Conservation (phyloP, 2,329 filamentous ascomycete species). For the Tolypocladium inflatum region DNA sequence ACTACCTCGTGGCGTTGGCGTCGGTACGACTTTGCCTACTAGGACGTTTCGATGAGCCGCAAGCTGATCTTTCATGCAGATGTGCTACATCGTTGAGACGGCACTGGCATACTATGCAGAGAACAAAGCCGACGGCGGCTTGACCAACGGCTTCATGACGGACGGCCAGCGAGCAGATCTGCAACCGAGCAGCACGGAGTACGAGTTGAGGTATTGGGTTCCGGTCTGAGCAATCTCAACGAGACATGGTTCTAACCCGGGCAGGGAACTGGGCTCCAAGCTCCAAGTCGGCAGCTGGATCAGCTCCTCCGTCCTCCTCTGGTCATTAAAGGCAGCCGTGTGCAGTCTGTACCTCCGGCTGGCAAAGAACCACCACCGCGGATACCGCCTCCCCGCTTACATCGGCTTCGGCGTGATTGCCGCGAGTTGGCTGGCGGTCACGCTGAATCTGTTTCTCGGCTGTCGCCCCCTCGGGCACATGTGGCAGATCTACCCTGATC, state of each 20-base stretch:
- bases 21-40: background rate
- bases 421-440: conserved; percentile 1
- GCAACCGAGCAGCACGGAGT: background rate
- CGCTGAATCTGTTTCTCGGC: conserved; percentile 2
- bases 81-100: conserved; percentile 1
- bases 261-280: conserved; percentile 6
- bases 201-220: background rate
- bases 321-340: conserved; percentile 6
- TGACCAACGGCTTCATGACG: conserved; percentile 1
- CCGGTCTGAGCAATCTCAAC: too few relatives aligned
- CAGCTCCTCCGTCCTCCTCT: conserved; percentile 3
- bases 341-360: conserved; percentile 1
- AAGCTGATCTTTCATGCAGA: background rate
- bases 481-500: conserved; percentile 3
- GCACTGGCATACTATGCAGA: conserved; percentile 1
- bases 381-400: background rate
- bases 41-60: background rate
- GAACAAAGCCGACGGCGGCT: conserved; percentile 1
- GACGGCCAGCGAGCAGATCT: background rate
- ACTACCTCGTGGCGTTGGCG: background rate
- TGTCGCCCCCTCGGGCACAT: conserved; percentile 3
- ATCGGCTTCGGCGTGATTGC: conserved; percentile 2
- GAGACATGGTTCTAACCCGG: background rate
- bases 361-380: background rate
- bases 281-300: conserved; percentile 5